Base-by-base conservation (phyloP, 805 yeast species). In the Pichia exigua region DNA sequence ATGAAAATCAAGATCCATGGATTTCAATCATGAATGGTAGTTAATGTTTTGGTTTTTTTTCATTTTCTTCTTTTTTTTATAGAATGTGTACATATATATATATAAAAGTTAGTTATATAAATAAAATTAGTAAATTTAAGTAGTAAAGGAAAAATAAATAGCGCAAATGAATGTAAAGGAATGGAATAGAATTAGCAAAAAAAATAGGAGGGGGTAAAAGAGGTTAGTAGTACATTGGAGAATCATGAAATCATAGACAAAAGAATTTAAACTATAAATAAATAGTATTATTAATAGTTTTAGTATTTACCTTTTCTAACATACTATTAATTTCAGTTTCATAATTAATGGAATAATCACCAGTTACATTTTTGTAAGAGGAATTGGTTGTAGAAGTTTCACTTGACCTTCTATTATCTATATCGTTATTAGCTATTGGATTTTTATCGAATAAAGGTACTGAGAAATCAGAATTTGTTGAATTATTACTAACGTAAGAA, bases 1-100 rank as follows among this genome's bases (percentile, higher is more conserved):
- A 81, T 58, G 81, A 78, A 54, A 77, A 76, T 56, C 73, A 75
- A 12, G 63, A 79, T 15, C 81, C 82, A 2, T 50, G 54, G 38
- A 40, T 57, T 3, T 52, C 58, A n/a, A 22, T 51, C 3, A 51
- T 51, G 51, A 48, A 51, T 47, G 54, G 54, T 35, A 20, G 39
- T n/a, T 35, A n/a, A n/a, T 17, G 2, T n/a, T n/a, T n/a, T n/a
- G 11, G n/a, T 35, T 35, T 17, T 4, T 8, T 32, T n/a, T 32
- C 13, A 10, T 11, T 30, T 12, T 24, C 38, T 32, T 27, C 13
- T 30, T 30, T 12, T n/a, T 30, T 30, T 13, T 30, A 35, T 35
- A 35, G 39, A 35, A n/a, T 35, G 39, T 35, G 39, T 35, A 35
- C 39, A n/a, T 17, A 35, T 5, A n/a, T 17, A 35, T 5, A n/a